Evolutionary conservation across 2,329 filamentous ascomycete species (phyloP).

Genomic region (Cladosporium sp.): DNA sequence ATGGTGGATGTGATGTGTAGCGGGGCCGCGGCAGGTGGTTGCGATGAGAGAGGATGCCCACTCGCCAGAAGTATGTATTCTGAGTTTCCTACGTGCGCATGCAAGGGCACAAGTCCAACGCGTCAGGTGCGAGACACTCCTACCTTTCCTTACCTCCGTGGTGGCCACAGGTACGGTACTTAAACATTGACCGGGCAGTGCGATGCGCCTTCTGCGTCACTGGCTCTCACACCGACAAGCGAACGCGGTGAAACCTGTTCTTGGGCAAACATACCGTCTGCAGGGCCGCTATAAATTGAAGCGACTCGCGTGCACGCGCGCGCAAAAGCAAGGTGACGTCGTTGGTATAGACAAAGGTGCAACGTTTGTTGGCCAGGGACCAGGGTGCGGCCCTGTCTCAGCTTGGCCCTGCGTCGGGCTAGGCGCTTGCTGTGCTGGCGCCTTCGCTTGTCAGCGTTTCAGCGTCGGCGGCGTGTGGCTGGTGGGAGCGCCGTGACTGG

Average conservation of each 20-base stretch:
- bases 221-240: not conserved
- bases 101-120: not conserved
- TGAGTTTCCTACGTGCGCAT: not conserved
- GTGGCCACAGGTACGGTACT: too few species aligned
- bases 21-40: not conserved
- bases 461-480: not conserved
- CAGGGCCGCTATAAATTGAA: not conserved
- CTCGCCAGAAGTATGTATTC: too few species aligned
- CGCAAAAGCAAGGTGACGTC: slow-evolving; percentile 4
- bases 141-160: too few species aligned
- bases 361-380: slow-evolving; percentile 1
- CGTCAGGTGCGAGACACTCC: too few species aligned
- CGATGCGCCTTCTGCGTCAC: slow-evolving; percentile 9
- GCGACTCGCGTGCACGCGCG: not conserved
- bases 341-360: slow-evolving; percentile 3
- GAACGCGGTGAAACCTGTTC: slow-evolving; percentile 2
- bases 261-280: not conserved
- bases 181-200: too few species aligned
- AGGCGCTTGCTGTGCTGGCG: slow-evolving; percentile 1
- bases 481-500: not conserved
- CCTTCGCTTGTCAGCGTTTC: not conserved
- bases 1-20: slow-evolving; percentile 10
- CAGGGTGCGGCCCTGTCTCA: slow-evolving; percentile 8
- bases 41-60: too few species aligned
- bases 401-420: slow-evolving; percentile 2